Percentiles rank a stretch among this genome's conserved stretches.
These are phyloP conservation scores for Diospyros kaki DNA, from an alignment of 148 eudicot genomes.

Conservation along the genomic window DNA sequence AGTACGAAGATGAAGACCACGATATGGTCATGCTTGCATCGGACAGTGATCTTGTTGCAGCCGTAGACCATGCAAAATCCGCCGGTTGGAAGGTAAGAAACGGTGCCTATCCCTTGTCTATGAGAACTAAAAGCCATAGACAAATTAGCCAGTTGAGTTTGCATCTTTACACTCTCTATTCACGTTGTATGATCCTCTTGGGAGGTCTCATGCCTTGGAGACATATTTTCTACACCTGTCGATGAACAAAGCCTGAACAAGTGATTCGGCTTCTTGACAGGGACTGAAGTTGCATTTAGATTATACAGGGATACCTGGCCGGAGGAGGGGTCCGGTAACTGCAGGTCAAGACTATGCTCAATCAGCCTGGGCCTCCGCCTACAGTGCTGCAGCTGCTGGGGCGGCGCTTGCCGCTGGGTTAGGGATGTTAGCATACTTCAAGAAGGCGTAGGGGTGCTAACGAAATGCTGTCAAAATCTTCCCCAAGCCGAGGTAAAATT, in stretches of 20 bases:
- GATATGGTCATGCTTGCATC: conserved; percentile 85
- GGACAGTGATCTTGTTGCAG: conserved; percentile 89
- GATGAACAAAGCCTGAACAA: neutral
- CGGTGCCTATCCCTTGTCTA: neutral
- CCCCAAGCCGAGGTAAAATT: neutral
- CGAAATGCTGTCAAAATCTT: neutral
- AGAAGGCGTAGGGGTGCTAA: conserved; percentile 32
- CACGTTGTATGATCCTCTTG: too few species aligned
- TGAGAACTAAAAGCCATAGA: neutral
- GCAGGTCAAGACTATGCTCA: conserved; percentile 55
- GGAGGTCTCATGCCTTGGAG: too few species aligned
- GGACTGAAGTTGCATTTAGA: conserved; percentile 76
- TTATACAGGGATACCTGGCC: conserved; percentile 41
- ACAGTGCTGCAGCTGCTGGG: conserved; percentile 86
- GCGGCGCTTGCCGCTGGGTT: conserved; percentile 88
- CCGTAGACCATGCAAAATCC: conserved; percentile 85
- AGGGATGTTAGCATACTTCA: conserved; percentile 78
- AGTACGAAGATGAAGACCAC: conserved; percentile 97
- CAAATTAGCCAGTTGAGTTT: neutral
- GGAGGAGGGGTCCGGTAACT: conserved; percentile 43
- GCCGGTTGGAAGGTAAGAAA: conserved; percentile 77
- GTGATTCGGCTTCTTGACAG: conserved; percentile 25
- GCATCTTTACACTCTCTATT: neutral
- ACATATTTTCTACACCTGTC: too few species aligned
- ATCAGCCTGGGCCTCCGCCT: conserved; percentile 78